Percentiles rank a stretch among this genome's conserved stretches.
These are phyloP conservation scores for Lactifluus hygrophoroides DNA, from an alignment of 768 basidiomycete genomes.

Conservation along the genomic window DNA sequence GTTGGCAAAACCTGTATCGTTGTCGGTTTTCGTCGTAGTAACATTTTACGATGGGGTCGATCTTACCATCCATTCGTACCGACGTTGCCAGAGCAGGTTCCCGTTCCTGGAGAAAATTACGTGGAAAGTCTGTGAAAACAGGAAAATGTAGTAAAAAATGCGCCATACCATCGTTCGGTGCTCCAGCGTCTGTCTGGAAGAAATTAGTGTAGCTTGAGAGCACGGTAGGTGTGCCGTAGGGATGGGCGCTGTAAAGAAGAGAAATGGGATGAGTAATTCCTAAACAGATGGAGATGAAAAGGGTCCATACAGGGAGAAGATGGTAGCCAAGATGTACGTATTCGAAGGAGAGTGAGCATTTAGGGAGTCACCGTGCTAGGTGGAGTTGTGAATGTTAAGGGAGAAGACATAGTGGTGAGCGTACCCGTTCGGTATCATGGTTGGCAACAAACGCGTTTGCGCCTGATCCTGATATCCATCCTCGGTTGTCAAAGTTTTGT, in stretches of 20 bases:
- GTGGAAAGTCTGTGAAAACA: too few relatives aligned
- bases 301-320: conserved; percentile 45
- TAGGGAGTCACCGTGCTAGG: conserved; percentile 43
- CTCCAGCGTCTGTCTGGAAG: conserved; percentile 42
- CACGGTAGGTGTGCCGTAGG: conserved; percentile 58
- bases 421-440: conserved; percentile 57
- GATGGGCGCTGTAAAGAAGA: conserved; percentile 39
- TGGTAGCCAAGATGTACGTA: conserved; percentile 47
- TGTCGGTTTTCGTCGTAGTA: too few relatives aligned
- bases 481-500: conserved; percentile 42
- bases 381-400: neutral
- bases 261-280: too few relatives aligned
- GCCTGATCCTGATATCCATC: conserved; percentile 44
- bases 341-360: conserved; percentile 57
- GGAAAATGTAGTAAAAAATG: too few relatives aligned
- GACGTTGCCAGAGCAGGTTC: conserved; percentile 41
- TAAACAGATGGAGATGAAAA: too few relatives aligned
- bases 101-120: conserved; percentile 30
- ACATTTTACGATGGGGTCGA: neutral
- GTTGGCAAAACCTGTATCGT: conserved; percentile 44
- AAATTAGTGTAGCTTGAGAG: conserved; percentile 49
- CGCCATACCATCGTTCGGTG: conserved; percentile 45
- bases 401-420: neutral
- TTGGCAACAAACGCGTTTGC: conserved; percentile 64
- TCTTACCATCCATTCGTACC: conserved; percentile 43